Evolutionary conservation across 306 rosid genomes (phyloP), one percentile per base, ranked within the genome.

Genomic region (Vicia villosa): DNA sequence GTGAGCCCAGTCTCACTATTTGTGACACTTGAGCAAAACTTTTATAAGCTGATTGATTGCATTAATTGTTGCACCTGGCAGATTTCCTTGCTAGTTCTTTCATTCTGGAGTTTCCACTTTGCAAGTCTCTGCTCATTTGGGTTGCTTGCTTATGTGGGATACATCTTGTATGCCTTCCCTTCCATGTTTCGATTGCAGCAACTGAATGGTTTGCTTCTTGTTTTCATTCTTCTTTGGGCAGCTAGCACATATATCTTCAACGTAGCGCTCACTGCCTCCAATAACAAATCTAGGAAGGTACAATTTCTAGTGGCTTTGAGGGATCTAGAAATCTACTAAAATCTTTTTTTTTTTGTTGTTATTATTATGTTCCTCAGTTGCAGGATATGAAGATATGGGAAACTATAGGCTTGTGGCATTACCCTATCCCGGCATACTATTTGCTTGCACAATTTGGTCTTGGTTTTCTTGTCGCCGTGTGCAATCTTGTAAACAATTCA

Each of bases 141-240:
- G 73, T 81, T 92, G 80, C 96, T 92, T 71, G 91, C 88, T 38
- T 92, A 86, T 76, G 98, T 92, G 76, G 98, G 98, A 69, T 89
- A 86, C 78, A 72, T 87, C 70, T 20, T 86, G 77, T 92, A 84
- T 79, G 89, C 88, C 75, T 92, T 92, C 83, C 98, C 96, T 60
- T 89, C 98, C 68, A 73, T 89, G 76, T 86, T 87, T 76, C 98
- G 66, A 43, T 68, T 92, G 86, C 98, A 86, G 74, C 89, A 82
- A 17, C 74, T 92, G 82, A 92, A 92, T 64, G 92, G 95, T 69
- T 75, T 89, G 84, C 91, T 92, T 81, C 98, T 92, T 72, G 96
- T 87, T 84, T 92, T 92, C 91, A 92, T 92, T 84, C 98, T 92
- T 79, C 64, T 92, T 60, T 92, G 98, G 98, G 86, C 96, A 68